Evolutionary conservation across 768 basidiomycete genomes (phyloP).

Genomic region (Clavulina sp.): DNA sequence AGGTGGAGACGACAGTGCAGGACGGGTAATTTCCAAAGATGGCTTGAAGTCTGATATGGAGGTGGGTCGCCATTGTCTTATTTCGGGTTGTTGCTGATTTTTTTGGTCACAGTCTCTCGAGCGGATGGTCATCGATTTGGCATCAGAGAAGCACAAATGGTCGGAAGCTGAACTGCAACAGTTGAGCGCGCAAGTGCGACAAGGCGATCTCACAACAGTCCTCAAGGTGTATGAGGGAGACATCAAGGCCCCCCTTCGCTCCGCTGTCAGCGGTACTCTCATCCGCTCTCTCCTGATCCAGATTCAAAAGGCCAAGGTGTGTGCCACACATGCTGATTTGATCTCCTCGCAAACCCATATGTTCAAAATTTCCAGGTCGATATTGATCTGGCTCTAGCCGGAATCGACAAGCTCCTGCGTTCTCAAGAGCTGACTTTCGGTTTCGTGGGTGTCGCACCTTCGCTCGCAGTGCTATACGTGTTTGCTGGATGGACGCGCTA

Average conservation of each 20-base stretch:
- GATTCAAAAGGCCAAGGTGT: constrained; percentile 81
- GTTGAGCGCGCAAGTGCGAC: constrained; percentile 45
- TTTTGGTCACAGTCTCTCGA: constrained; percentile 54
- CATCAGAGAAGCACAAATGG: constrained; percentile 60
- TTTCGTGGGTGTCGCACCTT: constrained; percentile 90
- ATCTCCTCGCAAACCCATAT: background rate
- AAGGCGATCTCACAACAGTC: constrained; percentile 77
- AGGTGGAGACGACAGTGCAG: constrained; percentile 52
- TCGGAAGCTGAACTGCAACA: constrained; percentile 41
- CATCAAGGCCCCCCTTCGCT: constrained; percentile 71
- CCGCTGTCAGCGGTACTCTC: constrained; percentile 62
- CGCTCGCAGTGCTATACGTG: constrained; percentile 62
- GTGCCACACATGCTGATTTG: background rate
- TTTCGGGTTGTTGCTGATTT: background rate
- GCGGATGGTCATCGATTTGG: constrained; percentile 78
- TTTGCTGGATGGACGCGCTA: constrained; percentile 33
- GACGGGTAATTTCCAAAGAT: constrained; percentile 52
- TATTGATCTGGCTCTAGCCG: constrained; percentile 72
- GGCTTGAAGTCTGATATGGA: constrained; percentile 75
- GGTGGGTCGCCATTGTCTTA: constrained; percentile 25
- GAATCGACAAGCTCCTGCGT: constrained; percentile 84
- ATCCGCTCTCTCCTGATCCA: constrained; percentile 79
- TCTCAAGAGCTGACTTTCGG: constrained; percentile 93
- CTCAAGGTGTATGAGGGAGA: constrained; percentile 82
- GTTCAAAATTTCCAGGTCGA: constrained; percentile 43